Percentiles rank a stretch among this genome's conserved stretches.
Conservation (phyloP, 2,329 filamentous ascomycete species). For the Colletotrichum eremochloae region DNA sequence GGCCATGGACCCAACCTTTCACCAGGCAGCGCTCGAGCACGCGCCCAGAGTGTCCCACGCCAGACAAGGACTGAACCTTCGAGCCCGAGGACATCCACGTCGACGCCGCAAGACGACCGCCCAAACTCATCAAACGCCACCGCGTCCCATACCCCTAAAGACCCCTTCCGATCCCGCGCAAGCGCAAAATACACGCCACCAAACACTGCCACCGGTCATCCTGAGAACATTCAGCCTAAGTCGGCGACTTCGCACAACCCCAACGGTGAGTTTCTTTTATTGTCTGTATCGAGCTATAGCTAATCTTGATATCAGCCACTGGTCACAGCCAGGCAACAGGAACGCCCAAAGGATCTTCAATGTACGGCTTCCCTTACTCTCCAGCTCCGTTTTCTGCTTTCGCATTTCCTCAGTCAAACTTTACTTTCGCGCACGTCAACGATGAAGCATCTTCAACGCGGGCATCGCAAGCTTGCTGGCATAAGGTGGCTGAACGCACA, state of each 20-base stretch:
- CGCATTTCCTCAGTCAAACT: conserved; percentile 12
- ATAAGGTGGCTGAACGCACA: neutral
- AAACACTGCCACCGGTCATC: conserved; percentile 21
- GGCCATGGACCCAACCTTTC: conserved; percentile 38
- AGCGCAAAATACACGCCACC: conserved; percentile 43
- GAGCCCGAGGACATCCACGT: conserved; percentile 33
- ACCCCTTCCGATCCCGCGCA: conserved; percentile 40
- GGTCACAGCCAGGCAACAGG: conserved; percentile 26
- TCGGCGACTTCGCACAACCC: conserved; percentile 3
- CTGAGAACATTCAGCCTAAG: conserved; percentile 17
- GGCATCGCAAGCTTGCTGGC: neutral
- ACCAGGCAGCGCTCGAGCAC: conserved; percentile 46
- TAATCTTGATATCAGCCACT: conserved; percentile 13
- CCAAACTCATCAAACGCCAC: conserved; percentile 34
- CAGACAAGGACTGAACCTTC: conserved; percentile 35
- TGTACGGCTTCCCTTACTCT: conserved; percentile 58
- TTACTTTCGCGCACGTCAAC: conserved; percentile 9
- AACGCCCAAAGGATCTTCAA: conserved; percentile 55
- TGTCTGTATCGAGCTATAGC: neutral
- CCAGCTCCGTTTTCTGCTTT: conserved; percentile 23
- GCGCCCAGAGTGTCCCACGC: conserved; percentile 50
- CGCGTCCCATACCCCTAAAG: conserved; percentile 33
- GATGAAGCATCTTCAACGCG: conserved; percentile 4
- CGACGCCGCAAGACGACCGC: conserved; percentile 34
- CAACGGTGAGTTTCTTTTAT: neutral